These are phyloP conservation scores for Garcia nutans DNA, from an alignment of 345 rosid genomes.

Conservation along the genomic window DNA sequence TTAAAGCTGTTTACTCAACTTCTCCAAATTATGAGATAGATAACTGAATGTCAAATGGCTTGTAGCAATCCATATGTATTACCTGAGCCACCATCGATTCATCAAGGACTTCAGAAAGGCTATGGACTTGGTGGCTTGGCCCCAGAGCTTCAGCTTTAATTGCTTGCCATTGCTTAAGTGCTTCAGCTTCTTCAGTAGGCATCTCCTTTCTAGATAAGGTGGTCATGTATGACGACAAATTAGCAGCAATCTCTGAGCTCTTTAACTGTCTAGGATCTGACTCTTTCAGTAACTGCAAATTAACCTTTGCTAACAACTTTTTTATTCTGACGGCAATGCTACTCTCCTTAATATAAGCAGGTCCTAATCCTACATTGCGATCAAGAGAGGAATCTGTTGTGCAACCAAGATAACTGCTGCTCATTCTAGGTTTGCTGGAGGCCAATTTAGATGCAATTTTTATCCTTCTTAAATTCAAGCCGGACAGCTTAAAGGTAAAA, in stretches of 20 bases:
- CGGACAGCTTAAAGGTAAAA: slow-evolving; percentile 47
- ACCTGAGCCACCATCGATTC: slow-evolving; percentile 95
- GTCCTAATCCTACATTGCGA: slow-evolving; percentile 22
- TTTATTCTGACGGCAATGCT: slow-evolving; percentile 43
- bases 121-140: slow-evolving; percentile 55
- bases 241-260: slow-evolving; percentile 42
- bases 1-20: not conserved
- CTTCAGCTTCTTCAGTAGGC: slow-evolving; percentile 87
- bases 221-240: slow-evolving; percentile 40
- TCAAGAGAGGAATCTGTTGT: slow-evolving; percentile 39
- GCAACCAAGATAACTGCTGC: slow-evolving; percentile 39
- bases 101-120: slow-evolving; percentile 76
- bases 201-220: slow-evolving; percentile 52
- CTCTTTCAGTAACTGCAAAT: slow-evolving; percentile 39
- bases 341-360: slow-evolving; percentile 31
- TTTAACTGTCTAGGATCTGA: slow-evolving; percentile 34
- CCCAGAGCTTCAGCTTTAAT: slow-evolving; percentile 94
- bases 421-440: slow-evolving; percentile 32
- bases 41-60: not conserved
- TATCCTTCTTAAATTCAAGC: slow-evolving; percentile 36
- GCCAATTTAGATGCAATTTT: slow-evolving; percentile 38
- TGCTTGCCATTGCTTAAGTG: slow-evolving; percentile 83
- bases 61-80: slow-evolving; percentile 11
- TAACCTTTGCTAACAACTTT: slow-evolving; percentile 48
- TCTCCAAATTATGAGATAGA: not conserved